Evolutionary conservation across 768 basidiomycete genomes (phyloP).

Genomic region (Lepiota venenata): DNA sequence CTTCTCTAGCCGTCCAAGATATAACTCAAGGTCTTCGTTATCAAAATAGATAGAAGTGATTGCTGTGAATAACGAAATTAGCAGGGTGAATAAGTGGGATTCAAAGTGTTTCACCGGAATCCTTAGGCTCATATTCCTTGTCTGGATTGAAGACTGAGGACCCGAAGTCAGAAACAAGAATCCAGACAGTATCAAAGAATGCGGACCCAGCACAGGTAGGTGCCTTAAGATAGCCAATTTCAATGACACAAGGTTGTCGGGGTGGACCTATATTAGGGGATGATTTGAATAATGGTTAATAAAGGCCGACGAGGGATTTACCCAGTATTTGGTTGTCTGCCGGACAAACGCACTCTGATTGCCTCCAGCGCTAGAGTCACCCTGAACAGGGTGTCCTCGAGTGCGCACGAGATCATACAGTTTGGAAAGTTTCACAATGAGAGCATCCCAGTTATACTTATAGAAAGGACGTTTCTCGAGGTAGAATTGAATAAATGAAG

Average conservation of each 20-base stretch:
- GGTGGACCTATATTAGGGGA: conserved; percentile 55
- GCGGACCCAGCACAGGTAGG: conserved; percentile 85
- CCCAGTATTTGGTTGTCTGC: conserved; percentile 99
- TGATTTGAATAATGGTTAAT: background rate
- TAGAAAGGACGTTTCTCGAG: conserved; percentile 96
- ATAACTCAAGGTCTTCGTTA: conserved; percentile 92
- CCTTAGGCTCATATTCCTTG: conserved; percentile 86
- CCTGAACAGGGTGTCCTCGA: conserved; percentile 89
- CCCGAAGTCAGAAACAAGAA: background rate
- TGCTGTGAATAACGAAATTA: conserved; percentile 39
- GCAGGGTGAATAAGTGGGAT: background rate
- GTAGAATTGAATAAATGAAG: conserved; percentile 86
- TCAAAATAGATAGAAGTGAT: conserved; percentile 98
- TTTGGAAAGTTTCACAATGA: conserved; percentile 95
- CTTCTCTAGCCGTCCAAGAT: conserved; percentile 96
- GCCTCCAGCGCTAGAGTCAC: conserved; percentile 93
- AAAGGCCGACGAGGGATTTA: conserved; percentile 22
- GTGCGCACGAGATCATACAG: conserved; percentile 95
- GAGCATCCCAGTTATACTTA: conserved; percentile 92
- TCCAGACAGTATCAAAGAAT: background rate
- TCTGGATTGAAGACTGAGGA: conserved; percentile 84
- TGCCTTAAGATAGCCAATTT: conserved; percentile 92
- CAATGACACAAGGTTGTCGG: conserved; percentile 90
- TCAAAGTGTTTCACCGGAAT: conserved; percentile 50
- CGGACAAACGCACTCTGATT: conserved; percentile 97